Evolutionary conservation across 2,329 filamentous ascomycete species (phyloP).

Genomic region (Dactylonectria macrodidyma): DNA sequence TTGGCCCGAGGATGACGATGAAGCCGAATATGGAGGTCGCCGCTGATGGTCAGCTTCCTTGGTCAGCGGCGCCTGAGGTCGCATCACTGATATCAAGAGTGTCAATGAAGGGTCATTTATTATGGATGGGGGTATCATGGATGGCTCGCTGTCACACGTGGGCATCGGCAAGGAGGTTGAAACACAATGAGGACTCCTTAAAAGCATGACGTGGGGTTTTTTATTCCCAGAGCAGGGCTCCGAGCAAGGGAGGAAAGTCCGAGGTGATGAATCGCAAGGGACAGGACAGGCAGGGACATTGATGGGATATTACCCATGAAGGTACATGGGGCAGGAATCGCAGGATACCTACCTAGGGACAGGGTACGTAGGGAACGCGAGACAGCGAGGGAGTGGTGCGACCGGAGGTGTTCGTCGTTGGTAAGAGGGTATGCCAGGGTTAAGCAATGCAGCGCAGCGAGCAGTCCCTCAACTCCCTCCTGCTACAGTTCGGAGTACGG

Average conservation of each 20-base stretch:
- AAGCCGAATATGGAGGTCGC: constrained; percentile 22
- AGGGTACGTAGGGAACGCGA: constrained; percentile 16
- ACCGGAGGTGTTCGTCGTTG: constrained; percentile 6
- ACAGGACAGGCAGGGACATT: constrained; percentile 4
- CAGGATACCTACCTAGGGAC: constrained; percentile 1
- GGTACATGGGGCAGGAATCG: constrained; percentile 1
- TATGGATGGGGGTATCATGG: constrained; percentile 3
- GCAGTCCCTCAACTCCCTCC: not conserved
- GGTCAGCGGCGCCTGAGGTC: constrained; percentile 1
- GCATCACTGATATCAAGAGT: not conserved
- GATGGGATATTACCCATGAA: constrained; percentile 1
- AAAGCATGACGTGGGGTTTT: constrained; percentile 18
- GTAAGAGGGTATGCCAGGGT: constrained; percentile 8
- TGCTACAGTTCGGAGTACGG: not conserved
- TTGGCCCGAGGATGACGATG: constrained; percentile 52
- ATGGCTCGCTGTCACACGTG: constrained; percentile 9
- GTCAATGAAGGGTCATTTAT: constrained; percentile 1
- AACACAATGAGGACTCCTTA: constrained; percentile 16
- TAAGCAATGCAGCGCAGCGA: not conserved
- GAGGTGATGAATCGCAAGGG: constrained; percentile 11
- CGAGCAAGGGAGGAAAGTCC: constrained; percentile 9
- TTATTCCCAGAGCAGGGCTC: constrained; percentile 7
- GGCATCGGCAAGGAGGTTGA: constrained; percentile 9
- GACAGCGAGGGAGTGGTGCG: constrained; percentile 23
- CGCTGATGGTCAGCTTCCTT: constrained; percentile 17